A percentile compares a stretch with the other conserved stretches of the same genome.
Conservation (phyloP, 345 rosid species). For the Melastoma malabathricum region DNA sequence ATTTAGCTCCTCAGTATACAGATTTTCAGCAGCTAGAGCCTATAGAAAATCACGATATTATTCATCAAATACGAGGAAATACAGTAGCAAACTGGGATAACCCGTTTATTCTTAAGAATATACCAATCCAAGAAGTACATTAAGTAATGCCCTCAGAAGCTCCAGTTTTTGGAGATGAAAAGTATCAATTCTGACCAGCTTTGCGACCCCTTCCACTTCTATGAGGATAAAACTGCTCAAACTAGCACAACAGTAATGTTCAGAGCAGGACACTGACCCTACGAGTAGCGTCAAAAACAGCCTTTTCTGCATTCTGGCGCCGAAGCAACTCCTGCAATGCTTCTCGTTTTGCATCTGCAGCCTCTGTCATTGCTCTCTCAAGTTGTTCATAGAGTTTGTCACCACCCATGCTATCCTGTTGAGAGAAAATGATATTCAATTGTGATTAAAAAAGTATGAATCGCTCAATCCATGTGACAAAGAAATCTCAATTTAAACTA, state of each 20-base stretch:
- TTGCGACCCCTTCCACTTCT: too few species aligned
- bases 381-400: conserved; percentile 42
- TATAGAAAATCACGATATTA: conserved; percentile 1
- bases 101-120: too few species aligned
- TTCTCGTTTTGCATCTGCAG: conserved; percentile 42
- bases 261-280: conserved; percentile 27
- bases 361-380: conserved; percentile 39
- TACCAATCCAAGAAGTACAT: too few species aligned
- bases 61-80: too few species aligned
- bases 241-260: too few species aligned
- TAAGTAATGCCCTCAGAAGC: too few species aligned
- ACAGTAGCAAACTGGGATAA: too few species aligned
- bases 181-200: too few species aligned
- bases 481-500: background rate
- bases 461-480: background rate
- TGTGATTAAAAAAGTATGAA: background rate
- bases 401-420: conserved; percentile 36
- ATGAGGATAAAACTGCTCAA: too few species aligned
- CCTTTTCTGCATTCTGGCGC: conserved; percentile 60
- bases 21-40: conserved; percentile 7
- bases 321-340: conserved; percentile 45
- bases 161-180: too few species aligned
- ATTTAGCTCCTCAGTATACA: conserved; percentile 6
- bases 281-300: conserved; percentile 55
- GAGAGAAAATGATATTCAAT: background rate